These are phyloP conservation scores for Cryptosporidium viatorum DNA, from an alignment of 169 alveolate genomes.

Conservation along the genomic window DNA sequence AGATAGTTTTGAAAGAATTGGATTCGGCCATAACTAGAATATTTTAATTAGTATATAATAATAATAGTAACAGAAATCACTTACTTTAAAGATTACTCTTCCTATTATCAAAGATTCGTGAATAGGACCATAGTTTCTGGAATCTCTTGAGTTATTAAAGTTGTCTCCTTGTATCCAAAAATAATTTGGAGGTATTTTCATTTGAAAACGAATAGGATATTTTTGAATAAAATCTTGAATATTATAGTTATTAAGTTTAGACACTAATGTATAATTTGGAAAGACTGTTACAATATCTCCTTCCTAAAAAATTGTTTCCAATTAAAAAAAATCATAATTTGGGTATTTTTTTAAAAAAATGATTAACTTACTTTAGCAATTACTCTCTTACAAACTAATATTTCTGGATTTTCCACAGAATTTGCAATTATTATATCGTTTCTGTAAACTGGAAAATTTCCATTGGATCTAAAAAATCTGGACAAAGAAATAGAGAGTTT, in stretches of 20 bases:
- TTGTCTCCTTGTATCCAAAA: constrained; percentile 72
- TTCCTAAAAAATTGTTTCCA: constrained; percentile 6
- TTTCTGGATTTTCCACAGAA: constrained; percentile 48
- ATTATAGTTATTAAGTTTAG: constrained; percentile 1
- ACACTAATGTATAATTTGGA: constrained; percentile 39
- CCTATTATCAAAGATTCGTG: constrained; percentile 55
- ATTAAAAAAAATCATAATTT: neutral
- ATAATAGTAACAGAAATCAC: neutral
- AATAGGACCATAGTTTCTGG: constrained; percentile 71
- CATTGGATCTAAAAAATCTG: neutral
- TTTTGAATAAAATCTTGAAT: neutral
- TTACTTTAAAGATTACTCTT: constrained; percentile 24
- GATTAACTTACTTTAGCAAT: constrained; percentile 63
- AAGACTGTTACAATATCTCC: constrained; percentile 47
- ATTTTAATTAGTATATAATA: neutral
- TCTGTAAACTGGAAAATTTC: neutral
- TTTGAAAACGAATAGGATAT: neutral
- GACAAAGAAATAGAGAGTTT: constrained; percentile 11
- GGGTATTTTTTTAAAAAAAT: neutral
- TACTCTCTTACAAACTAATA: constrained; percentile 60
- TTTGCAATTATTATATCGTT: constrained; percentile 52
- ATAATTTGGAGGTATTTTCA: constrained; percentile 25
- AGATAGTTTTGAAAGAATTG: neutral
- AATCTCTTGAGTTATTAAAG: constrained; percentile 35
- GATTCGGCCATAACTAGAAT: constrained; percentile 52